Evolutionary conservation across 2,329 filamentous ascomycete genomes (phyloP).

Genomic region (Blumeria graminis): DNA sequence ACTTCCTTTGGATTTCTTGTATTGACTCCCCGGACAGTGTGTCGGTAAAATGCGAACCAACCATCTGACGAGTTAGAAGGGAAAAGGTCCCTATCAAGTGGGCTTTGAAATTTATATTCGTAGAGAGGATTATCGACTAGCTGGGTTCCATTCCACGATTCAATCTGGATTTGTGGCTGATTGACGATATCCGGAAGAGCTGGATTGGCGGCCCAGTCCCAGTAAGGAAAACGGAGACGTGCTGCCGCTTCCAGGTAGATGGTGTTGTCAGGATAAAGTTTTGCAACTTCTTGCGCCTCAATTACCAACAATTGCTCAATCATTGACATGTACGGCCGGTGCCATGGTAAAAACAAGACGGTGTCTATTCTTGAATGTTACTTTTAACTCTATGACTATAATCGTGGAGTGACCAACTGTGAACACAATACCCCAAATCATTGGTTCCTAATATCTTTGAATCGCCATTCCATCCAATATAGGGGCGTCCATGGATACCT

Average conservation of each 20-base stretch:
- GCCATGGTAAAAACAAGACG: slow-evolving; percentile 21
- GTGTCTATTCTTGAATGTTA: slow-evolving; percentile 5
- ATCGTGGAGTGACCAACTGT: slow-evolving; percentile 5
- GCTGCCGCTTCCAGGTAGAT: slow-evolving; percentile 14
- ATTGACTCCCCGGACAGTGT: slow-evolving; percentile 15
- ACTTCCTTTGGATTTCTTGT: slow-evolving; percentile 4
- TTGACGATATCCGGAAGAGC: slow-evolving; percentile 18
- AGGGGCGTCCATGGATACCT: slow-evolving; percentile 11
- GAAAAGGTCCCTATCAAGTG: slow-evolving; percentile 16
- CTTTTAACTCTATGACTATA: neutral
- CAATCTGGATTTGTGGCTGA: slow-evolving; percentile 14
- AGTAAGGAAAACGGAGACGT: slow-evolving; percentile 22
- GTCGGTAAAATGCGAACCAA: slow-evolving; percentile 12
- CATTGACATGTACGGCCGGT: slow-evolving; percentile 28
- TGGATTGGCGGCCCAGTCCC: slow-evolving; percentile 23
- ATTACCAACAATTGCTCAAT: slow-evolving; percentile 30
- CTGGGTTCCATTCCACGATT: slow-evolving; percentile 7
- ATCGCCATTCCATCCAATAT: slow-evolving; percentile 10
- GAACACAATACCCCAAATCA: slow-evolving; percentile 12
- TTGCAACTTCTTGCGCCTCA: slow-evolving; percentile 23
- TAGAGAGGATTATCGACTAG: slow-evolving; percentile 26
- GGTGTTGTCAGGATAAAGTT: slow-evolving; percentile 5
- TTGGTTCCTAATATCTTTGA: slow-evolving; percentile 3
- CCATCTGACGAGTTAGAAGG: slow-evolving; percentile 15
- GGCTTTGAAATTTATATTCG: slow-evolving; percentile 23